Percentiles rank a stretch among this genome's conserved stretches.
phyloP scores from a whole-genome alignment of 768 basidiomycete species.

The Suillus bovinus region DNA sequence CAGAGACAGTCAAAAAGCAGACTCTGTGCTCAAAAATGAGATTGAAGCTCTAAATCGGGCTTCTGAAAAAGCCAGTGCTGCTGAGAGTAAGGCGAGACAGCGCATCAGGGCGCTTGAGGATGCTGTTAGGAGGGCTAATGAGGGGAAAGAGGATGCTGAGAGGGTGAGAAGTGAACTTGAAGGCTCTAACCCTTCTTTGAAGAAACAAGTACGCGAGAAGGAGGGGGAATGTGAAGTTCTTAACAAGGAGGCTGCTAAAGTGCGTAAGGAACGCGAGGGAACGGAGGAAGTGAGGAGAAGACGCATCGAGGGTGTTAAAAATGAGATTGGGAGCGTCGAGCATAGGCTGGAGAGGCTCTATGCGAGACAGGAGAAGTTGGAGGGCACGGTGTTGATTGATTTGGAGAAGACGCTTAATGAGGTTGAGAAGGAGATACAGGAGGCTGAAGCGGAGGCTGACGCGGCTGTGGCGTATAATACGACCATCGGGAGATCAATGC shows the following conservation, averaged over 20 bases:
- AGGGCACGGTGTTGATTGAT: conserved; percentile 56
- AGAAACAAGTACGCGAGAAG: conserved; percentile 42
- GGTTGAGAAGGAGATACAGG: conserved; percentile 55
- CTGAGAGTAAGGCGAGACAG: conserved; percentile 81
- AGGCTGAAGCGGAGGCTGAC: conserved; percentile 18
- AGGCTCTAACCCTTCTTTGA: conserved; percentile 40
- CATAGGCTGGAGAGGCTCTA: conserved; percentile 69
- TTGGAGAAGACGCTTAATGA: conserved; percentile 67
- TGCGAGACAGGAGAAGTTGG: conserved; percentile 66
- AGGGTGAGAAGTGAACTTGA: conserved; percentile 39
- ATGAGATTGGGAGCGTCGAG: conserved; percentile 55
- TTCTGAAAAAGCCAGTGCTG: conserved; percentile 73
- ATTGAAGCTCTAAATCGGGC: conserved; percentile 83
- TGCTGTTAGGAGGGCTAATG: conserved; percentile 76
- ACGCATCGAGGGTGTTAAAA: conserved; percentile 53
- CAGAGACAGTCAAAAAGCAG: conserved; percentile 80
- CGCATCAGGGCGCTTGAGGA: conserved; percentile 88
- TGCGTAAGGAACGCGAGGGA: conserved; percentile 45
- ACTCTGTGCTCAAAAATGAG: conserved; percentile 78
- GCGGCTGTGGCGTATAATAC: conserved; percentile 20
- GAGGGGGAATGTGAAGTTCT: conserved; percentile 45
- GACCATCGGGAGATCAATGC: conserved; percentile 26
- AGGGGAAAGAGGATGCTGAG: conserved; percentile 49
- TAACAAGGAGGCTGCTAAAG: conserved; percentile 45
- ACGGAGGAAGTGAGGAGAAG: conserved; percentile 53